Evolutionary conservation across 345 rosid species (phyloP).

Genomic region (Lenwebbia sp.): DNA sequence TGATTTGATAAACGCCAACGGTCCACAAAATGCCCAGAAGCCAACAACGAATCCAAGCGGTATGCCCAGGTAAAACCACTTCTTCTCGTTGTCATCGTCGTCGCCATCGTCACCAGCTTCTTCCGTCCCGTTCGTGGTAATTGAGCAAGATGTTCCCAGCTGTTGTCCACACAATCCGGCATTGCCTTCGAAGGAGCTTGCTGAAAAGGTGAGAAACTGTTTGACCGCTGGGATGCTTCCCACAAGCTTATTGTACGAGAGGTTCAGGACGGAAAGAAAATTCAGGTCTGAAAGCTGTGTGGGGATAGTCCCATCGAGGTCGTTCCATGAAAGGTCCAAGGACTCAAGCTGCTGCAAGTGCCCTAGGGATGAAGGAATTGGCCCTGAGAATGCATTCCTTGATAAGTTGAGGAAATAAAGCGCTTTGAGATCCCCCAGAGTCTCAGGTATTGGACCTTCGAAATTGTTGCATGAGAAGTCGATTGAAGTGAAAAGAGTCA

Average conservation of each 20-base stretch:
- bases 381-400: conserved; percentile 14
- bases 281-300: background rate
- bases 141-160: background rate
- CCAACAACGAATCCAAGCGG: background rate
- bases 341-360: conserved; percentile 10
- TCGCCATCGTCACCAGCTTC: background rate
- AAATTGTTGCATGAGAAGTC: conserved; percentile 25
- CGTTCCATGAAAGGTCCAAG: conserved; percentile 16
- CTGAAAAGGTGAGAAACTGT: conserved; percentile 19
- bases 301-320: conserved; percentile 18
- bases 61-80: background rate
- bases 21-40: background rate
- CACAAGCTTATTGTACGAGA: conserved; percentile 20
- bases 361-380: conserved; percentile 11
- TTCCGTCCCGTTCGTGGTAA: background rate
- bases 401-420: conserved; percentile 12
- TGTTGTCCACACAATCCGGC: conserved; percentile 20
- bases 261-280: conserved; percentile 22
- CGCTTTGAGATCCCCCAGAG: conserved; percentile 2
- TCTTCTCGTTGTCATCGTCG: background rate
- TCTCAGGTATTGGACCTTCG: conserved; percentile 16
- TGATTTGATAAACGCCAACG: background rate
- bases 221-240: conserved; percentile 17
- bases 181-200: conserved; percentile 14
- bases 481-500: conserved; percentile 22